Evolutionary conservation across 345 rosid species (phyloP).

Genomic region (Salix arbutifolia): DNA sequence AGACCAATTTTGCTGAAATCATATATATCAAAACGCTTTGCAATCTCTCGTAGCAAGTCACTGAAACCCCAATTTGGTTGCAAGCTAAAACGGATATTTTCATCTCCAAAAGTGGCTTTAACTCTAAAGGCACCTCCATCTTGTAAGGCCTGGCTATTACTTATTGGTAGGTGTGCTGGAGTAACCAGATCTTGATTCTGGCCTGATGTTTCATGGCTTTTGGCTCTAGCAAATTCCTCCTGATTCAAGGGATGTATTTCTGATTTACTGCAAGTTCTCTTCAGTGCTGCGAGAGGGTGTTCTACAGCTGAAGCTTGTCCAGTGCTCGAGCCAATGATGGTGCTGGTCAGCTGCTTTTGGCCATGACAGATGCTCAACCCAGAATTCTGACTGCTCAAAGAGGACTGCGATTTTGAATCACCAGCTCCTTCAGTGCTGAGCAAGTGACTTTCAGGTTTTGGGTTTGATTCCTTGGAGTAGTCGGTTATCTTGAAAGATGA

Average conservation of each 20-base stretch:
- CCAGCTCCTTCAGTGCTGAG: constrained; percentile 26
- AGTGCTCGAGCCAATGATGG: constrained; percentile 22
- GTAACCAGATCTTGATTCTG: constrained; percentile 31
- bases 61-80: constrained; percentile 22
- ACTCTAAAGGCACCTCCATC: constrained; percentile 33
- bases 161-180: constrained; percentile 28
- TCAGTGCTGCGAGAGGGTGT: constrained; percentile 31
- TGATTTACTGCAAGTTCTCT: constrained; percentile 40
- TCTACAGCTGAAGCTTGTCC: constrained; percentile 25
- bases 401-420: constrained; percentile 52
- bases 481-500: constrained; percentile 25
- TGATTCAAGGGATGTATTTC: constrained; percentile 40
- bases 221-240: constrained; percentile 47
- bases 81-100: constrained; percentile 34
- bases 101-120: constrained; percentile 62
- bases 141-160: constrained; percentile 8
- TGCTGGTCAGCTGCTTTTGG: constrained; percentile 38
- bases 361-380: constrained; percentile 55
- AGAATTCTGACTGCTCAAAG: constrained; percentile 68
- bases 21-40: constrained; percentile 24
- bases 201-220: constrained; percentile 43
- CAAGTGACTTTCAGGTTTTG: constrained; percentile 32
- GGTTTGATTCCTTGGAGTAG: constrained; percentile 30
- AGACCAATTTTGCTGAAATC: constrained; percentile 19
- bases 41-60: constrained; percentile 27